Conservation (phyloP, 2,329 filamentous ascomycete genomes). For the Metarhizium humberi region DNA sequence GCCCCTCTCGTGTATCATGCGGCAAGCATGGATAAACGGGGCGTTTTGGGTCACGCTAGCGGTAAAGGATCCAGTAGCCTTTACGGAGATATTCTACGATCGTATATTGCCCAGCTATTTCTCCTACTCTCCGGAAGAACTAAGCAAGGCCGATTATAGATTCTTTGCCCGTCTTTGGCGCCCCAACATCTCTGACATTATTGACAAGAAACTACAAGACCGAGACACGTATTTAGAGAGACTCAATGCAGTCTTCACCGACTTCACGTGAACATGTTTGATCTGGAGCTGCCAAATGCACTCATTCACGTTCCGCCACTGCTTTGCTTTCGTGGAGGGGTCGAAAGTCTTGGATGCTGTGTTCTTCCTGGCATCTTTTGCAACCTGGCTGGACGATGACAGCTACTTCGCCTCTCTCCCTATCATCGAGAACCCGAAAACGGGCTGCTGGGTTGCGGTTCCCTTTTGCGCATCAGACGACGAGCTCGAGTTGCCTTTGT, state of each 20-base stretch:
- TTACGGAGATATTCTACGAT: conserved; percentile 8
- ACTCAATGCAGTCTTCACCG: conserved; percentile 2
- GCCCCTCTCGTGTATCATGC: conserved; percentile 8
- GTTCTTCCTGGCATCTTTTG: not conserved
- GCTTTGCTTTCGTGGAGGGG: not conserved
- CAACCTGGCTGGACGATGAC: not conserved
- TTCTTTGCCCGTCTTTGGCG: conserved; percentile 9
- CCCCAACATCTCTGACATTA: conserved; percentile 1
- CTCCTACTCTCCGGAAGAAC: conserved; percentile 7
- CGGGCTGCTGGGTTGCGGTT: not conserved
- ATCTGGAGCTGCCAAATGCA: not conserved
- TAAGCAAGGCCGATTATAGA: conserved; percentile 4
- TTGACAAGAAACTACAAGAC: conserved; percentile 8
- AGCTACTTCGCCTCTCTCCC: not conserved
- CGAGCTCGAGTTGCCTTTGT: not conserved
- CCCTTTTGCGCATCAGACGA: not conserved
- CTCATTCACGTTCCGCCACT: not conserved
- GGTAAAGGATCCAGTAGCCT: conserved; percentile 6
- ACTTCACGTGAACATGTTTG: not conserved
- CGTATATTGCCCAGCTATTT: conserved; percentile 7
- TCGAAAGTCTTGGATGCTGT: not conserved
- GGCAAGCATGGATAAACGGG: conserved; percentile 6
- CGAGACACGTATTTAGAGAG: conserved; percentile 4
- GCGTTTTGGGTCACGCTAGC: conserved; percentile 10
- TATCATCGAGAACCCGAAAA: not conserved